phyloP scores from a whole-genome alignment of 2,329 filamentous ascomycete species.

The Cladosporium sp. region DNA sequence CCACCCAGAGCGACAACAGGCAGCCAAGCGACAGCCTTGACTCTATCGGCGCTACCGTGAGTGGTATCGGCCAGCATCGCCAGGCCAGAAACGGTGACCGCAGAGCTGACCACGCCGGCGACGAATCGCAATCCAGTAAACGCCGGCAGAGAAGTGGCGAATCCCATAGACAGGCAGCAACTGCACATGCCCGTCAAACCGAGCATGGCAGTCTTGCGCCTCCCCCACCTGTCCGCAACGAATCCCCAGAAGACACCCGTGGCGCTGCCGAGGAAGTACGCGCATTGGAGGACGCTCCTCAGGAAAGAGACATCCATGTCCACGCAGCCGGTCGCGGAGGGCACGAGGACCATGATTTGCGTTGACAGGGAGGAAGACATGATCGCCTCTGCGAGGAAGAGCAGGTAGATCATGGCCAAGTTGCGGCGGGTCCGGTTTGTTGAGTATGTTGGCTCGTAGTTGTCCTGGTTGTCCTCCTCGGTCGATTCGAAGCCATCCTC shows the following conservation, averaged over 20 bases:
- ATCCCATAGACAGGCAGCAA: constrained; percentile 46
- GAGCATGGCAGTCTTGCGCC: constrained; percentile 40
- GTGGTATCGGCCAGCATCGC: constrained; percentile 44
- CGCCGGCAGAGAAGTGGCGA: constrained; percentile 39
- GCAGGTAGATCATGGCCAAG: constrained; percentile 41
- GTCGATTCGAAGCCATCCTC: constrained; percentile 10
- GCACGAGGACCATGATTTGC: constrained; percentile 44
- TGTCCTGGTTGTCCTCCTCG: constrained; percentile 22
- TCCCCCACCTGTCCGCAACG: constrained; percentile 40
- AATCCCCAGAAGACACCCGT: constrained; percentile 44
- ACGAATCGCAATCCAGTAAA: constrained; percentile 43
- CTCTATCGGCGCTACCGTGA: constrained; percentile 26
- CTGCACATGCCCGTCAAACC: constrained; percentile 41
- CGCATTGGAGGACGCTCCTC: constrained; percentile 45
- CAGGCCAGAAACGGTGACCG: constrained; percentile 41
- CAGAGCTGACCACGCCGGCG: constrained; percentile 41
- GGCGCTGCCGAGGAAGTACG: constrained; percentile 45
- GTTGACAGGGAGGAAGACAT: constrained; percentile 47
- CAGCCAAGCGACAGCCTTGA: constrained; percentile 39
- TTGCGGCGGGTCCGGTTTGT: constrained; percentile 23
- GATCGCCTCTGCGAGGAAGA: constrained; percentile 48
- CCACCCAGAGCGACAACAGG: constrained; percentile 44
- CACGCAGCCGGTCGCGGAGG: constrained; percentile 41
- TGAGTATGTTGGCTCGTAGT: constrained; percentile 21
- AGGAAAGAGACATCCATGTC: constrained; percentile 44